These are phyloP conservation scores for Hysterium pulicare DNA, from an alignment of 2,329 filamentous ascomycete species.

Conservation along the genomic window DNA sequence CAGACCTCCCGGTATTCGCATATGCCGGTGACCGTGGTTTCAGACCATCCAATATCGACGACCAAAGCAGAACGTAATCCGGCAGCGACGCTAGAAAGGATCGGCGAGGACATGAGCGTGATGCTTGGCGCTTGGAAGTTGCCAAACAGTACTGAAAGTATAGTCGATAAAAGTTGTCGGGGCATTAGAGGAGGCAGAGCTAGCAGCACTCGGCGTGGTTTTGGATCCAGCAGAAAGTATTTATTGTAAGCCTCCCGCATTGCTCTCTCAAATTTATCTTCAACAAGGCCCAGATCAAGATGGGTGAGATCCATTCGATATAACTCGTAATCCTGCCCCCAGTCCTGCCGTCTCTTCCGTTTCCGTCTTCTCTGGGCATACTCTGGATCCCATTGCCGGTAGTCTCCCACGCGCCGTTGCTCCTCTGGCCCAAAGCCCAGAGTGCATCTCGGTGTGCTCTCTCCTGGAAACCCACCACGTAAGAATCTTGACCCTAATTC, in stretches of 20 bases:
- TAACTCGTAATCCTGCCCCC: conserved; percentile 67
- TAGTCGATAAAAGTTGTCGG: conserved; percentile 69
- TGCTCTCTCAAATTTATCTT: conserved; percentile 81
- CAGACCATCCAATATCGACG: conserved; percentile 88
- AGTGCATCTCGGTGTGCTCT: conserved; percentile 68
- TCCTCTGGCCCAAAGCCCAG: conserved; percentile 72
- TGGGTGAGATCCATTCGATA: conserved; percentile 74
- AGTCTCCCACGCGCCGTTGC: conserved; percentile 76
- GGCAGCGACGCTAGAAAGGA: conserved; percentile 71
- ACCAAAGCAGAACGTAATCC: conserved; percentile 83
- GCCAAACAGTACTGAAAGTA: conserved; percentile 75
- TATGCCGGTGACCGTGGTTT: conserved; percentile 79
- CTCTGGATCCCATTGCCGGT: conserved; percentile 63
- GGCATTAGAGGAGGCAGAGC: conserved; percentile 76
- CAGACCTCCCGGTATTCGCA: conserved; percentile 87
- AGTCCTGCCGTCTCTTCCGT: conserved; percentile 49
- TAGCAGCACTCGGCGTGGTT: conserved; percentile 69
- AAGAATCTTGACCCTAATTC: conserved; percentile 79
- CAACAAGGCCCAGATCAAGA: conserved; percentile 73
- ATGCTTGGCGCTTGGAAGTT: conserved; percentile 77
- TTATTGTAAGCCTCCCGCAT: conserved; percentile 79
- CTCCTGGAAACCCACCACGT: conserved; percentile 81
- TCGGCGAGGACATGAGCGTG: conserved; percentile 73
- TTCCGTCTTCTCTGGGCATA: conserved; percentile 50
- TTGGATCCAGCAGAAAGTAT: conserved; percentile 68